Evolutionary conservation across 805 yeast species (phyloP).

Genomic region (Myxozyma mucilagina): DNA sequence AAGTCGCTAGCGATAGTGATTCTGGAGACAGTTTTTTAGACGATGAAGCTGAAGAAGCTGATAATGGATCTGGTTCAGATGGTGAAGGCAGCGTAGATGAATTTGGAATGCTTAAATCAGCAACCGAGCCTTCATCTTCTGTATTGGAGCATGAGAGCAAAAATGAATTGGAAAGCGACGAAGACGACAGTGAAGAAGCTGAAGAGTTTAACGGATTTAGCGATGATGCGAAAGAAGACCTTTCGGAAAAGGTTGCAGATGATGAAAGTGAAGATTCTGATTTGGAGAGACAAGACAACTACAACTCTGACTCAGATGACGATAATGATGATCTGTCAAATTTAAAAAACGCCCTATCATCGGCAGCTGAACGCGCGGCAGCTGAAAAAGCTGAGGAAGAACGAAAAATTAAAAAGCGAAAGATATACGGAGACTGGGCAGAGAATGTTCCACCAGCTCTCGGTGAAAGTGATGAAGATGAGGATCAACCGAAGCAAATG

Average conservation of each 20-base stretch:
- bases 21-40: slow-evolving; percentile 35
- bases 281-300: slow-evolving; percentile 50
- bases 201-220: background rate
- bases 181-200: slow-evolving; percentile 7
- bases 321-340: slow-evolving; percentile 6
- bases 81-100: slow-evolving; percentile 8
- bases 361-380: slow-evolving; percentile 7
- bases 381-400: slow-evolving; percentile 6
- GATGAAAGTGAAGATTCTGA: slow-evolving; percentile 38
- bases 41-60: slow-evolving; percentile 39
- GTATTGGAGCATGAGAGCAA: background rate
- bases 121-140: background rate
- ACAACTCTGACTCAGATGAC: slow-evolving; percentile 8
- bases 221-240: background rate
- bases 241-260: background rate
- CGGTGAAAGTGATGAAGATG: slow-evolving; percentile 9
- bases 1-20: slow-evolving; percentile 40
- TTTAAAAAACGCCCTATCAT: background rate
- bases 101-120: slow-evolving; percentile 10
- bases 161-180: background rate
- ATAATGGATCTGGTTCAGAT: slow-evolving; percentile 38
- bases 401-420: slow-evolving; percentile 1
- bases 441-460: slow-evolving; percentile 2
- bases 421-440: slow-evolving; percentile 12
- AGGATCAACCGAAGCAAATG: slow-evolving; percentile 33